phyloP scores from a whole-genome alignment of 2,329 filamentous ascomycete genomes.

The Fusarium verticillioides region DNA sequence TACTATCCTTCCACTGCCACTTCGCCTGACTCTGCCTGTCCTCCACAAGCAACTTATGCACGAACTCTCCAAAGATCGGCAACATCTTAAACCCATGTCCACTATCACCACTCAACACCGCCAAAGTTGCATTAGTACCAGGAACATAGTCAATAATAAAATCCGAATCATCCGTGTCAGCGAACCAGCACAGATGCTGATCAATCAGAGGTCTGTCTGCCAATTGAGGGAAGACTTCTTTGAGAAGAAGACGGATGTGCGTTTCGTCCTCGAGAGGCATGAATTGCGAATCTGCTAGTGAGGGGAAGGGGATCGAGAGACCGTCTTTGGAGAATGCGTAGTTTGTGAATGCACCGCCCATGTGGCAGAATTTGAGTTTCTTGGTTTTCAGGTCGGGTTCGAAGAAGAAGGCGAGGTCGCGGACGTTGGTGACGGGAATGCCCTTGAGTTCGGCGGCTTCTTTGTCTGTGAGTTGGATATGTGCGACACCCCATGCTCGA shows the following conservation, averaged over 20 bases:
- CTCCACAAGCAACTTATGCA: constrained; percentile 13
- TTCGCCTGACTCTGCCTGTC: constrained; percentile 14
- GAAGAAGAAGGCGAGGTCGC: constrained; percentile 28
- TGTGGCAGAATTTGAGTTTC: constrained; percentile 33
- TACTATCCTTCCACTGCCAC: constrained; percentile 32
- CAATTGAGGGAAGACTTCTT: constrained; percentile 11
- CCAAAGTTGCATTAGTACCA: constrained; percentile 13
- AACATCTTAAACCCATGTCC: constrained; percentile 32
- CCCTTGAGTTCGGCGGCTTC: constrained; percentile 20
- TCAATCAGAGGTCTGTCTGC: constrained; percentile 20
- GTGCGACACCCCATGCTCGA: constrained; percentile 24
- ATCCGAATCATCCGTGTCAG: constrained; percentile 30
- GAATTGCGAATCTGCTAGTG: constrained; percentile 15
- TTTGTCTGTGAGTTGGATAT: constrained; percentile 25
- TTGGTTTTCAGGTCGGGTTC: constrained; percentile 23
- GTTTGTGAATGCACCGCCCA: constrained; percentile 29
- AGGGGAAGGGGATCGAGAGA: constrained; percentile 7
- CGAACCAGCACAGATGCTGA: constrained; percentile 28
- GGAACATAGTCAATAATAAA: constrained; percentile 33
- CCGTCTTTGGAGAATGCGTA: constrained; percentile 29
- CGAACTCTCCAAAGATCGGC: constrained; percentile 25
- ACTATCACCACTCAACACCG: constrained; percentile 16
- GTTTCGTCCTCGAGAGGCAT: constrained; percentile 30
- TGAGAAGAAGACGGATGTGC: constrained; percentile 16
- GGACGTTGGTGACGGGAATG: constrained; percentile 28